Evolutionary conservation across 805 yeast species (phyloP).

Genomic region (Candida pseudoglaebosa): DNA sequence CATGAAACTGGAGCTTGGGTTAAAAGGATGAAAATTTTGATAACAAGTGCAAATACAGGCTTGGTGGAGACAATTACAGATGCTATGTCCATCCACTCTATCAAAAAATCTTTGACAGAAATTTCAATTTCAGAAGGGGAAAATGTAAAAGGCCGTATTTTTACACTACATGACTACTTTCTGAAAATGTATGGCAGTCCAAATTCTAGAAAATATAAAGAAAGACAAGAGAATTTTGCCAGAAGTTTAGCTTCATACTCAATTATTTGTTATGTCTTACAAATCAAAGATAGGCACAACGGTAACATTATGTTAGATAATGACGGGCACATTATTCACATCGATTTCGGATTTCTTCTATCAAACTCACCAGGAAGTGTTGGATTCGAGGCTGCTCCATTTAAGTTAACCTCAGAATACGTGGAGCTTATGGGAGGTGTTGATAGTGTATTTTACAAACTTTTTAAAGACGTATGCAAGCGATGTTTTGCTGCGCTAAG

Average conservation of each 20-base stretch:
- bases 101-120: constrained; percentile 86
- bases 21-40: constrained; percentile 84
- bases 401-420: constrained; percentile 86
- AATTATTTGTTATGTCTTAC: constrained; percentile 81
- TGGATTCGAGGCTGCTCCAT: constrained; percentile 97
- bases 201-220: constrained; percentile 48
- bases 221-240: constrained; percentile 84
- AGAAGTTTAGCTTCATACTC: constrained; percentile 89
- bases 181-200: constrained; percentile 67
- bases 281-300: constrained; percentile 93
- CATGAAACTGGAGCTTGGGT: constrained; percentile 80
- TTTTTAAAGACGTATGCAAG: constrained; percentile 62
- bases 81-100: constrained; percentile 90
- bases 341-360: constrained; percentile 90
- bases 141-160: constrained; percentile 65
- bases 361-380: constrained; percentile 96
- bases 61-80: constrained; percentile 94
- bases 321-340: constrained; percentile 92
- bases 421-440: constrained; percentile 83
- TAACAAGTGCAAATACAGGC: constrained; percentile 88
- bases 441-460: constrained; percentile 54
- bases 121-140: constrained; percentile 63
- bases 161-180: constrained; percentile 77
- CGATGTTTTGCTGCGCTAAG: constrained; percentile 73
- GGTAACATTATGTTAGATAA: constrained; percentile 96